A percentile compares a stretch with the other conserved stretches of the same genome.
Conservation (phyloP, 257 asterid genomes). For the Lycium barbarum region DNA sequence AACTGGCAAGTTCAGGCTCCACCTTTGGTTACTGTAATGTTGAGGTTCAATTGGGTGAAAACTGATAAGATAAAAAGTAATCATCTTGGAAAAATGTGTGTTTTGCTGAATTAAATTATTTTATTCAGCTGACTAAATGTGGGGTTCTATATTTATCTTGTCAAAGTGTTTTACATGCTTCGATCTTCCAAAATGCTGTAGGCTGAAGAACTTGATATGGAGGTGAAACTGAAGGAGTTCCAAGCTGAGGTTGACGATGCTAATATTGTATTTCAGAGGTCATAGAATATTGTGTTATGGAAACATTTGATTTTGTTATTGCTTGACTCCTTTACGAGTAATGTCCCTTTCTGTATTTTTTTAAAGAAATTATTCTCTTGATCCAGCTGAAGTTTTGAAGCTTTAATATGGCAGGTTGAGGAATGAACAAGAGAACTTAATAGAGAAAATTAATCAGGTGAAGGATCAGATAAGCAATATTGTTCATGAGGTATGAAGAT, state of each 20-base stretch:
- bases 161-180: conserved; percentile 27
- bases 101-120: not conserved
- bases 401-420: conserved; percentile 55
- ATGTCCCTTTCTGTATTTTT: not conserved
- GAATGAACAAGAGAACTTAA: conserved; percentile 64
- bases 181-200: conserved; percentile 46
- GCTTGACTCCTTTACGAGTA: conserved; percentile 12
- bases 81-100: conserved; percentile 2
- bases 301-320: conserved; percentile 15
- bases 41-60: conserved; percentile 8
- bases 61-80: not conserved
- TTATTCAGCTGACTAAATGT: not conserved
- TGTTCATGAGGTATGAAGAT: conserved; percentile 56
- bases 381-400: conserved; percentile 37
- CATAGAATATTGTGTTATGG: conserved; percentile 27
- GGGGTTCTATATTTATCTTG: conserved; percentile 21
- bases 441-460: conserved; percentile 37
- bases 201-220: conserved; percentile 88
- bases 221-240: conserved; percentile 62
- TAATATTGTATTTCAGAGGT: conserved; percentile 60
- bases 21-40: conserved; percentile 2
- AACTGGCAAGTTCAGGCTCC: not conserved
- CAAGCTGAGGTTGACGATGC: conserved; percentile 64
- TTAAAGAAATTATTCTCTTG: conserved; percentile 33
- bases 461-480: conserved; percentile 55